These are phyloP conservation scores for Auricularia sp. DNA, from an alignment of 768 basidiomycete genomes.

Conservation along the genomic window DNA sequence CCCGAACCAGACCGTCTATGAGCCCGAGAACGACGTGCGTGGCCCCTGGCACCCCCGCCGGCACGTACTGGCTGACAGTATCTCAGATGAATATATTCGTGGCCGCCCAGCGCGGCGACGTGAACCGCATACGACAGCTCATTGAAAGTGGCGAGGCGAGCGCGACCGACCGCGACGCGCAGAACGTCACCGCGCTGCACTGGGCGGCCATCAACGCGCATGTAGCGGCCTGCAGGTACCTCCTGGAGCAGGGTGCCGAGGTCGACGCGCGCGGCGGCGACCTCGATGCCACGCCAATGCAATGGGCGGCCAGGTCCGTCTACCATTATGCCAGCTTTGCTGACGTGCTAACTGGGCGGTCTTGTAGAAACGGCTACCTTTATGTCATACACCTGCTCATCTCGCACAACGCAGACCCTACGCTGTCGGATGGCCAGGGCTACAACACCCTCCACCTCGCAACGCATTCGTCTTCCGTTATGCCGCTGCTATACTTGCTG, in stretches of 20 bases:
- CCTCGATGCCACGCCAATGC: conserved; percentile 86
- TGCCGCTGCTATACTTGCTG: conserved; percentile 85
- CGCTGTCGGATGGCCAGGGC: conserved; percentile 82
- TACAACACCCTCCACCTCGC: conserved; percentile 95
- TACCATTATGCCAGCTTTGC: neutral
- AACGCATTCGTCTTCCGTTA: conserved; percentile 88
- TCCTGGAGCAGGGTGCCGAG: conserved; percentile 88
- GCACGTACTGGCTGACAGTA: neutral
- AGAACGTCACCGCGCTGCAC: conserved; percentile 92
- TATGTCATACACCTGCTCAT: conserved; percentile 91
- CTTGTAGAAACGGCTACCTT: conserved; percentile 75
- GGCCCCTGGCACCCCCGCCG: neutral
- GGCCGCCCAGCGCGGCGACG: conserved; percentile 82
- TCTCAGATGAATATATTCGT: conserved; percentile 52
- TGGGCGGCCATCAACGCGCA: conserved; percentile 99
- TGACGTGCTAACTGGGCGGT: neutral
- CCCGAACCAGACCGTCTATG: conserved; percentile 4
- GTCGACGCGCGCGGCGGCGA: conserved; percentile 94
- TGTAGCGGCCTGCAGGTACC: conserved; percentile 72
- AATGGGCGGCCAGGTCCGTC: conserved; percentile 78
- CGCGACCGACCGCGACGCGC: conserved; percentile 72
- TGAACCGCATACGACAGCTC: conserved; percentile 50
- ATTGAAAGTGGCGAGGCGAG: conserved; percentile 61
- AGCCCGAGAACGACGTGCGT: conserved; percentile 7
- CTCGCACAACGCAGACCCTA: conserved; percentile 84